Conservation (phyloP, 2,329 filamentous ascomycete species). For the Lanzia echinophila region DNA sequence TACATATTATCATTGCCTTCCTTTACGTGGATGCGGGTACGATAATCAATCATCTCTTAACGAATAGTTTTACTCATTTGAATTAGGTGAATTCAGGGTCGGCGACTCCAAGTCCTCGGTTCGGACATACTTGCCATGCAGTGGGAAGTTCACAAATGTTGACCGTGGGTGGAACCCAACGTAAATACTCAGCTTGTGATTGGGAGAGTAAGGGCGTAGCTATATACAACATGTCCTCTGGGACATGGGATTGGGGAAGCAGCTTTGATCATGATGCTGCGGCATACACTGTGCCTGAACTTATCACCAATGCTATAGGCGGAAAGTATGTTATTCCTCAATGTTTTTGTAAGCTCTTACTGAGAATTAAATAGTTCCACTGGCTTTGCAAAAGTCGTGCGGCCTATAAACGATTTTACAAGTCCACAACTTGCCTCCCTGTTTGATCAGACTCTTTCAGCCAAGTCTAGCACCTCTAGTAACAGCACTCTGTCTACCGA, state of each 20-base stretch:
- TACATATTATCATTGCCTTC: constrained; percentile 40
- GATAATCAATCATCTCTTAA: constrained; percentile 11
- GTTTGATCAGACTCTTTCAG: not conserved
- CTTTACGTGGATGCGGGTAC: constrained; percentile 35
- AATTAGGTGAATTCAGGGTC: constrained; percentile 32
- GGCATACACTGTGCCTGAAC: constrained; percentile 25
- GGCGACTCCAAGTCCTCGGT: constrained; percentile 28
- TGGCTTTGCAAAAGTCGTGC: not conserved
- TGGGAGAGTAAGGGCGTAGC: constrained; percentile 29
- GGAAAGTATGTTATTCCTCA: constrained; percentile 18
- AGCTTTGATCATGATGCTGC: constrained; percentile 24
- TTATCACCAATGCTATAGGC: constrained; percentile 25
- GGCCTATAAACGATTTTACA: not conserved
- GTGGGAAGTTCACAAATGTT: constrained; percentile 35
- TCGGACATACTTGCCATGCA: constrained; percentile 37
- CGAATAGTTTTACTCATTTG: not conserved
- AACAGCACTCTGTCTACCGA: not conserved
- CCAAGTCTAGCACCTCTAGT: not conserved
- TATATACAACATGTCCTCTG: constrained; percentile 28
- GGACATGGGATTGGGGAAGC: constrained; percentile 27
- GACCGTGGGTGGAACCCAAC: constrained; percentile 32
- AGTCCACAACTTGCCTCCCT: constrained; percentile 1
- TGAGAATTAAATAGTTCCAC: not conserved
- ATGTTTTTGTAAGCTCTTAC: not conserved
- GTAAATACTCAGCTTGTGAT: constrained; percentile 24